Conservation (phyloP, 805 yeast genomes). For the Helenozyma baotianmanensis region DNA sequence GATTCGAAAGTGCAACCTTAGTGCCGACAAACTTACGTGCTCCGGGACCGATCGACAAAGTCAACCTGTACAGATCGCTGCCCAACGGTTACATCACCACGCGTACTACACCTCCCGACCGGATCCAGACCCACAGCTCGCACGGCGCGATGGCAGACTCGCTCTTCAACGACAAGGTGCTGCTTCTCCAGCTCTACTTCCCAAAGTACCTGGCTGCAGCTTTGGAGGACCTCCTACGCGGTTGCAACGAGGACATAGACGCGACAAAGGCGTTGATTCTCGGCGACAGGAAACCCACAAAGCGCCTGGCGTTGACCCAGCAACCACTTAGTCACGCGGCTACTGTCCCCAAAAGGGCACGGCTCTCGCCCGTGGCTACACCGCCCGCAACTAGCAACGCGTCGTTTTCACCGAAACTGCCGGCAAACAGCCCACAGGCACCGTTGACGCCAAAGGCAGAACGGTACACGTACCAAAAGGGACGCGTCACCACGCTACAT, state of each 20-base stretch:
- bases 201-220: conserved; percentile 41
- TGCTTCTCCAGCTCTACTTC: conserved; percentile 28
- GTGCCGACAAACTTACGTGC: too few relatives aligned
- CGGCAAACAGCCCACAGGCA: too few relatives aligned
- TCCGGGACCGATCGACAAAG: too few relatives aligned
- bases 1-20: too few relatives aligned
- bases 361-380: too few relatives aligned
- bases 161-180: conserved; percentile 27
- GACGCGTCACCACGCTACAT: conserved; percentile 35
- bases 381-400: too few relatives aligned
- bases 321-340: conserved; percentile 5
- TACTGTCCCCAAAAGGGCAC: neutral
- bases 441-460: neutral
- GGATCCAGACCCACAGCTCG: too few relatives aligned
- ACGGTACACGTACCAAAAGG: neutral
- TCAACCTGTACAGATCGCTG: too few relatives aligned
- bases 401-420: too few relatives aligned
- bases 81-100: too few relatives aligned
- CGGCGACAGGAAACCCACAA: conserved; percentile 20
- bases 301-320: conserved; percentile 12
- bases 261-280: conserved; percentile 38
- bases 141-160: too few relatives aligned
- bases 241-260: conserved; percentile 51
- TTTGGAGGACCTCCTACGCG: conserved; percentile 47
- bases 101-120: too few relatives aligned